Percentiles rank a stretch among this genome's conserved stretches.
These are phyloP conservation scores for Aspergillus kassunensis DNA, from an alignment of 495 filamentous ascomycete genomes.

Conservation along the genomic window DNA sequence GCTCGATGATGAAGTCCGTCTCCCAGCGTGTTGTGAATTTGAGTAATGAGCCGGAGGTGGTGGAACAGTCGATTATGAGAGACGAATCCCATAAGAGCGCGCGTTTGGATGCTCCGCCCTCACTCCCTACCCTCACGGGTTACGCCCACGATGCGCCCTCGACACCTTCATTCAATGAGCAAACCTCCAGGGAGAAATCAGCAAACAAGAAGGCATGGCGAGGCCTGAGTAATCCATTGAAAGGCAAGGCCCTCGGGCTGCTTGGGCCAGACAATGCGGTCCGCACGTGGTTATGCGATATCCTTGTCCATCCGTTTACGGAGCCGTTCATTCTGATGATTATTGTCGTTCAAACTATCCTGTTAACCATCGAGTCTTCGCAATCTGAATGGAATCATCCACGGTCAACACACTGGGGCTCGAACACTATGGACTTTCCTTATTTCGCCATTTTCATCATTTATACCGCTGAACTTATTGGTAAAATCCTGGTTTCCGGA, in stretches of 20 bases:
- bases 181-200: conserved; percentile 27
- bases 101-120: conserved; percentile 51
- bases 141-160: conserved; percentile 53
- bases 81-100: conserved; percentile 56
- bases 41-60: conserved; percentile 78
- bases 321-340: conserved; percentile 84
- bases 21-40: conserved; percentile 97
- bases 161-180: conserved; percentile 30
- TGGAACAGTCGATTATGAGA: conserved; percentile 69
- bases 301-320: conserved; percentile 82
- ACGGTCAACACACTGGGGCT: conserved; percentile 57
- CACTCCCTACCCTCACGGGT: conserved; percentile 53
- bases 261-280: conserved; percentile 74
- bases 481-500: conserved; percentile 85
- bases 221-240: conserved; percentile 71
- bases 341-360: conserved; percentile 82
- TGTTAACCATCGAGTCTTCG: conserved; percentile 78
- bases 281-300: conserved; percentile 71
- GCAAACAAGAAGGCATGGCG: conserved; percentile 45
- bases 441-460: conserved; percentile 82
- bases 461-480: conserved; percentile 81
- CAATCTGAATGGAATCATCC: conserved; percentile 58
- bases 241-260: conserved; percentile 80
- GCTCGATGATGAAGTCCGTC: conserved; percentile 93
- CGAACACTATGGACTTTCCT: conserved; percentile 67